Evolutionary conservation across 2,329 filamentous ascomycete species (phyloP).

Genomic region (Cladosporium phlei): DNA sequence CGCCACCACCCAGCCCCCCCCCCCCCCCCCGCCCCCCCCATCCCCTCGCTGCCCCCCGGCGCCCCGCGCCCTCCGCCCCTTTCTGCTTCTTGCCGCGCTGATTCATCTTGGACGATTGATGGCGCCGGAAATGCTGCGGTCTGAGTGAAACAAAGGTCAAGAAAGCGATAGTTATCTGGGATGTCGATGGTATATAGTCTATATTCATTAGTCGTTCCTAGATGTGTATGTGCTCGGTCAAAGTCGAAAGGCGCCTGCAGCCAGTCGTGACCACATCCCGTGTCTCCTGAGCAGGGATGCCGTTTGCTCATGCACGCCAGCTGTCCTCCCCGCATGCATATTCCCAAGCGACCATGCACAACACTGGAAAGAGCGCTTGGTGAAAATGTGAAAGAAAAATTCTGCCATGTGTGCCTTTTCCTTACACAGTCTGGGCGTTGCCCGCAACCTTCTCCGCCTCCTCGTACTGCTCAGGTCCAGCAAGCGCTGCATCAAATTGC

Average conservation of each 20-base stretch:
- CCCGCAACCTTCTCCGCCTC: not conserved
- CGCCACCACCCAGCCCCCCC: too few species aligned
- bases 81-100: too few species aligned
- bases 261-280: too few species aligned
- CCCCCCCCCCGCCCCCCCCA: too few species aligned
- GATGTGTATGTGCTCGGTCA: not conserved
- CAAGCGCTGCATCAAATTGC: constrained; percentile 37
- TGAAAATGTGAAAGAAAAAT: not conserved
- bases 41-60: too few species aligned
- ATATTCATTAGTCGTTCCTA: not conserved
- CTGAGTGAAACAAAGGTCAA: too few species aligned
- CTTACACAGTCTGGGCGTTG: not conserved
- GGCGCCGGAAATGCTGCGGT: too few species aligned
- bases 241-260: not conserved
- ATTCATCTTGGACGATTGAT: too few species aligned
- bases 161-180: too few species aligned
- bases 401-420: not conserved
- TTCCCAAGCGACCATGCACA: not conserved
- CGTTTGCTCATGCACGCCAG: not conserved
- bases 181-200: constrained; percentile 1
- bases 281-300: too few species aligned
- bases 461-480: too few species aligned
- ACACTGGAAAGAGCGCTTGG: not conserved
- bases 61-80: too few species aligned
- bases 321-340: not conserved